phyloP scores from a whole-genome alignment of 2,329 filamentous ascomycete genomes.

The Microdochium trichocladiopsis region DNA sequence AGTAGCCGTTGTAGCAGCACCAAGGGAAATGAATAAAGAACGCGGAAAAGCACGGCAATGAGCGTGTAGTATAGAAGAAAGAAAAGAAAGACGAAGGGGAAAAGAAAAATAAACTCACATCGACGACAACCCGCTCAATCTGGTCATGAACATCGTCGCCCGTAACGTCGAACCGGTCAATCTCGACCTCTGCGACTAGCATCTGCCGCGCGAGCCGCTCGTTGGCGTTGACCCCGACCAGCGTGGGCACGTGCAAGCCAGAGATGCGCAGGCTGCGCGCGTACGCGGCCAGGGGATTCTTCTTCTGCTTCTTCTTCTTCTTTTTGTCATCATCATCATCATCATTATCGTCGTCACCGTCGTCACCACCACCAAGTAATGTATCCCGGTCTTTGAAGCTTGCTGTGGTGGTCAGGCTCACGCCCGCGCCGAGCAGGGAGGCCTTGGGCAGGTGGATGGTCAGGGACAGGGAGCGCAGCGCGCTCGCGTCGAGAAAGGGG shows the following conservation, averaged over 20 bases:
- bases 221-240: constrained; percentile 68
- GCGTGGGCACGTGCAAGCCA: constrained; percentile 54
- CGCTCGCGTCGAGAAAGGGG: constrained; percentile 24
- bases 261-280: constrained; percentile 39
- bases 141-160: constrained; percentile 41
- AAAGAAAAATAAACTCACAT: constrained; percentile 37
- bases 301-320: constrained; percentile 5
- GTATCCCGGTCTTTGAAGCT: constrained; percentile 24
- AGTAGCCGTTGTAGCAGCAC: too few species aligned
- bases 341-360: constrained; percentile 13
- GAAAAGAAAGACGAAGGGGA: neutral
- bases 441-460: constrained; percentile 59
- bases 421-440: constrained; percentile 56
- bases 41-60: neutral
- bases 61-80: neutral
- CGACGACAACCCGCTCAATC: constrained; percentile 53
- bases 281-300: constrained; percentile 18
- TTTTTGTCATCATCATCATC: constrained; percentile 15
- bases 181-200: constrained; percentile 53
- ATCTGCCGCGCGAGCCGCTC: constrained; percentile 62
- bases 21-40: neutral
- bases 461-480: constrained; percentile 40
- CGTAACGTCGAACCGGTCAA: constrained; percentile 42
- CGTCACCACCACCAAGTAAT: constrained; percentile 4
- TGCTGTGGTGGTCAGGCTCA: constrained; percentile 41